Percentiles rank a stretch among this genome's conserved stretches.
Evolutionary conservation across 805 yeast species (phyloP).

Genomic region (Lipomyces mesembrius): DNA sequence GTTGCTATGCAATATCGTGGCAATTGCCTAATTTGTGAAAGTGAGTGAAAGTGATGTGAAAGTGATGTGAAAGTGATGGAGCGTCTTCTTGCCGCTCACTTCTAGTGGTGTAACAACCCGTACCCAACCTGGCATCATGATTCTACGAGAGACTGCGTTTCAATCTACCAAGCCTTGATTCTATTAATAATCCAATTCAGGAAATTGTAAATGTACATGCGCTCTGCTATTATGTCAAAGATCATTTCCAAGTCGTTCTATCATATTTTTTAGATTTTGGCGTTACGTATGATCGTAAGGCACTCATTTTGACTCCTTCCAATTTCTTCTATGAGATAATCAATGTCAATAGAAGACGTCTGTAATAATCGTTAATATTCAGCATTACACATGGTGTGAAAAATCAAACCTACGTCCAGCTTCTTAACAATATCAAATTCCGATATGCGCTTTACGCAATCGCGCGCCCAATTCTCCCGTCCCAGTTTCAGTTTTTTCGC

Average conservation of each 20-base stretch:
- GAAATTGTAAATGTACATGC: not conserved
- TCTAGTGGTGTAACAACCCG: not conserved
- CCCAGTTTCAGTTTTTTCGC: constrained; percentile 22
- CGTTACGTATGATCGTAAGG: constrained; percentile 24
- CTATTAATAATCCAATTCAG: not conserved
- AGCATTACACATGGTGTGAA: not conserved
- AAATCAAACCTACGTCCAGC: constrained; percentile 22
- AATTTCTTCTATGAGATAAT: constrained; percentile 22
- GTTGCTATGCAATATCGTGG: not conserved
- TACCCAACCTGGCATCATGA: not conserved
- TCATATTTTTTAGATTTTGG: constrained; percentile 14
- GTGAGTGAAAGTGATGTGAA: not conserved
- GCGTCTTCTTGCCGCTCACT: not conserved
- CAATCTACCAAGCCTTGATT: too few species aligned
- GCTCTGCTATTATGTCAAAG: not conserved
- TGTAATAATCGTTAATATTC: not conserved
- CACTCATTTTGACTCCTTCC: constrained; percentile 27
- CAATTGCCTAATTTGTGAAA: not conserved
- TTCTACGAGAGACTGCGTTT: not conserved
- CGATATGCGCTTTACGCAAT: constrained; percentile 10
- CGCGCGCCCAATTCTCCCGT: constrained; percentile 25
- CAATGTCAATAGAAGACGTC: constrained; percentile 19
- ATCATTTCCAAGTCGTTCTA: not conserved
- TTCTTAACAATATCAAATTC: constrained; percentile 9
- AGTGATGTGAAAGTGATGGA: too few species aligned